Evolutionary conservation across 192 early-diverging fungal species (phyloP).

Genomic region (Paraglomus brasilianum): DNA sequence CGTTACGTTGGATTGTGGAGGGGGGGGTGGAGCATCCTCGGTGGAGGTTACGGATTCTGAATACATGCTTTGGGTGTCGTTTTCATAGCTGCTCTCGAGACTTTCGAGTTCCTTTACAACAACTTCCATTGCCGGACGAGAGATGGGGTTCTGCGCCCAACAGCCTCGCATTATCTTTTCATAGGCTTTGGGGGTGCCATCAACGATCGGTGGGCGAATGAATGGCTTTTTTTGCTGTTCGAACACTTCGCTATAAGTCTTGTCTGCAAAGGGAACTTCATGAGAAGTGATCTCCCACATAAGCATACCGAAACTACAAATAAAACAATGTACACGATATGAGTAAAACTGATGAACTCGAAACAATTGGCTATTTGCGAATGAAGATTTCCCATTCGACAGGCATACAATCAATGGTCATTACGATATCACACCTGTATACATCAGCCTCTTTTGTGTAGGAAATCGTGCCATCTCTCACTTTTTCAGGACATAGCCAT

Average conservation of each 20-base stretch:
- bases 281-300: slow-evolving; percentile 6
- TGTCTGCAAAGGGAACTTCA: not conserved
- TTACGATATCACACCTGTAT: too few species aligned
- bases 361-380: too few species aligned
- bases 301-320: slow-evolving; percentile 14
- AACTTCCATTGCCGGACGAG: not conserved
- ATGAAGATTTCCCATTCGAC: too few species aligned
- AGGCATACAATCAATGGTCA: too few species aligned
- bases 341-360: too few species aligned
- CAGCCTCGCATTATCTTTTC: not conserved
- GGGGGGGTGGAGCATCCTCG: too few species aligned
- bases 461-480: too few species aligned
- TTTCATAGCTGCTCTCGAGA: not conserved
- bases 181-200: not conserved
- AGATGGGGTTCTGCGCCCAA: not conserved
- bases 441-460: too few species aligned
- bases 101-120: slow-evolving; percentile 3
- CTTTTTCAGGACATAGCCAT: too few species aligned
- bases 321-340: too few species aligned
- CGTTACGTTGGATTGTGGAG: not conserved
- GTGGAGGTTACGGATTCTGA: too few species aligned
- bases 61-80: too few species aligned
- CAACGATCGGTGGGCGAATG: not conserved
- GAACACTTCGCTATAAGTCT: not conserved
- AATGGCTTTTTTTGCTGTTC: not conserved